Base-by-base conservation (phyloP, 148 eudicot genomes). In the Salicornia ramosissima region DNA sequence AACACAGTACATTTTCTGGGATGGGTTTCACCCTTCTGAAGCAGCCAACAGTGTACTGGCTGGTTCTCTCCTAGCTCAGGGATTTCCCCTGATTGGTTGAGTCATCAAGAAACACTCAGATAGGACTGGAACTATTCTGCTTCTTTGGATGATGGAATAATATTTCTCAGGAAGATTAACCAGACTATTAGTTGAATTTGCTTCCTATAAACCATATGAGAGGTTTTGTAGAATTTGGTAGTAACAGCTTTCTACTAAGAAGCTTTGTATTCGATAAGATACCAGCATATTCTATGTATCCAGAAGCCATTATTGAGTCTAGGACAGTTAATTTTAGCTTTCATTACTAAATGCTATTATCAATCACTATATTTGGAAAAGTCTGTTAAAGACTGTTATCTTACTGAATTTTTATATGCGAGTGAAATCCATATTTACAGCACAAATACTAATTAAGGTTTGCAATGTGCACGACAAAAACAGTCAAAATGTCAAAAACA, bases 21-120 rank as follows among this genome's bases (percentile, higher is more conserved):
- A 89, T 67, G 96, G 96, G 43, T 87, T 87, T 57, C 97, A 92
- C 73, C 96, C 97, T 25, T 84, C 91, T 26, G 89, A 89, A 79
- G 85, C 92, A 4, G 92, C 89, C n/a, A 92, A 92, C 73, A 74
- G 84, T 65, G 78, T 77, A 54, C 59, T 88, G 73, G 90, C 94
- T 3, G 88, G 72, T 30, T 67, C 65, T 78, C 87, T 88, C 40
- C 87, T 92, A 21, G 71, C 80, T 39, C 87, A 90, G 57, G 91
- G 91, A 56, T 63, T 86, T 57, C 81, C 83, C 54, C 84, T 92
- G 59, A 82, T 88, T 46, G 79, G 81, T 46, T 81, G 69, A 66
- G 51, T 66, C 22, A 61, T 26, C 31, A 71, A 2, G 26, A 30
- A 73, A 57, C 19, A 52, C 13, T 22, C 55, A 58, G 71, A 67